Base-by-base conservation (phyloP, 23 red algal genomes). In the Chondrus crispus region DNA sequence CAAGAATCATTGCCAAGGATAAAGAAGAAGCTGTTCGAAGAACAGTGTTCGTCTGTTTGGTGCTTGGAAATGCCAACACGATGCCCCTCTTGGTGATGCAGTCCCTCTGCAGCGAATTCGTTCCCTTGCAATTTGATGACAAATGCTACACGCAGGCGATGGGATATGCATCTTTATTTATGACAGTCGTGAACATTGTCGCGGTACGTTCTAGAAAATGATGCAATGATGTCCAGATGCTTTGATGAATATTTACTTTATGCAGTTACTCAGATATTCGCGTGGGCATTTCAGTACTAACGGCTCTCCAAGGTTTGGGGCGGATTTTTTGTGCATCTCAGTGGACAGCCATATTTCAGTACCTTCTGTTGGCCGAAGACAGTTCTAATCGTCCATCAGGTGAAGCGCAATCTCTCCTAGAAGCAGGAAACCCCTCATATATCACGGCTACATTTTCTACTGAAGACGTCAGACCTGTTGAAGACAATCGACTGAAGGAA, bases 31-130 rank as follows among this genome's bases (percentile, higher is more conserved):
- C 82, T 50, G 82, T 86, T 44, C 58, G 64, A 51, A 55, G 82
- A 2, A 62, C 82, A 33, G 71, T 86, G 10, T 86, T 86, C 58
- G 55, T 62, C 62, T 86, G 82, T 72, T 39, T 86, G 40, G 64
- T 86, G 20, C 62, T 86, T 16, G 82, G 82, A 5, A 86, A 86
- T 29, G 82, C 82, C n/a, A 86, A 86, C 18, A 86, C 82, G 3
- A 86, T 86, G 82, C 82, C 82, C 11, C 53, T 86, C 54, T 39
- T 86, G 18, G 82, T 86, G 38, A 86, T 86, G 82, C 82, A 86
- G 41, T 86, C 82, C 16, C 62, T 86, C 20, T 86, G 82, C 32
- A 45, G 48, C 1, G 71, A 55, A 6, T 86, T 86, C 26, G 54
- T 46, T 2, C 82, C 82, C 10, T 19, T 86, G 82, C 55, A 68